Evolutionary conservation across 2,329 filamentous ascomycete species (phyloP), one percentile per base, ranked within the genome.

Genomic region (Domatiomyces catenatus): DNA sequence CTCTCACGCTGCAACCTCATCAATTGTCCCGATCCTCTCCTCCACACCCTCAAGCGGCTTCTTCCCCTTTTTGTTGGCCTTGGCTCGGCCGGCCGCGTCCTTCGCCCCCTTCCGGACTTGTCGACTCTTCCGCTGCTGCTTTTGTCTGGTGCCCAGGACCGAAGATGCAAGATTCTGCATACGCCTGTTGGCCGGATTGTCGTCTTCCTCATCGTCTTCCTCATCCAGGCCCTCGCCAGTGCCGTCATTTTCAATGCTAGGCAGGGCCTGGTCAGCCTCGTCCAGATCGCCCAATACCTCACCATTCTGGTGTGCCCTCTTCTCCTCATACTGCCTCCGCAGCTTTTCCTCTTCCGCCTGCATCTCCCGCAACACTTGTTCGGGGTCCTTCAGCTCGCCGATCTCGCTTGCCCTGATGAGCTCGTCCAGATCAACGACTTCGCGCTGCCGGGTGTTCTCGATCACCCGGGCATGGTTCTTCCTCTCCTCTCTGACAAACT

Each of bases 401-500:
- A 69, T 68, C 46, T 72, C 66, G 18, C 71, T 58, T 2, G 64
- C 67, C 51, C 71, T 71, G 8, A 70, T 70, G 66, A 72, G 65
- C 52, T 67, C 64, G 1, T 69, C 69, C 45, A 73, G 62, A 55
- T 69, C 65, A 22, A 74, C 66, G 2, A 60, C 52, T 52, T 73
- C 67, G 15, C 65, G 64, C 1, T 70, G 69, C 10, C 70, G 60
- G 2, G 82, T 63, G 1, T 73, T 73, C 5, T 69, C 64, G 50
- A 73, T 74, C 42, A 83, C 72, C 15, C 72, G 64, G 15, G 70
- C 65, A 0, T 75, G 72, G 57, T 80, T 69, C 4, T 71, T 64
- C 20, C 73, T 71, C 61, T 82, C 77, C 62, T 83, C 79, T 39
- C 75, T 74, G 24, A 71, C 73, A 64, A 80, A 83, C 58, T 83